These are phyloP conservation scores for Podospora didyma DNA, from an alignment of 495 filamentous ascomycete species.

Conservation along the genomic window DNA sequence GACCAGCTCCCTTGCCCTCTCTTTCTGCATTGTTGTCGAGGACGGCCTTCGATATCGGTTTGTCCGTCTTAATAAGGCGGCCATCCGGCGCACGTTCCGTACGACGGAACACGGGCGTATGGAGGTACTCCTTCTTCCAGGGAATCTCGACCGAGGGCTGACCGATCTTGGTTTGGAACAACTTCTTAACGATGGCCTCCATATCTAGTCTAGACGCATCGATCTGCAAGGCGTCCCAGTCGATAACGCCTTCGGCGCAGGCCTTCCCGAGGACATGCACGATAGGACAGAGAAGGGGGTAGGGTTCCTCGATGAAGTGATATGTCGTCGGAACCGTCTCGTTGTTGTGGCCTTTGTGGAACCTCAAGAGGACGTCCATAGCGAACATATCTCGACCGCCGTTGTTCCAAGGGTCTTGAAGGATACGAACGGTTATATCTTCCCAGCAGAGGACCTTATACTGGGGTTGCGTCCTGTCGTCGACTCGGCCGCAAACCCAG, in stretches of 20 bases:
- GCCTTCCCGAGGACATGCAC: conserved; percentile 3
- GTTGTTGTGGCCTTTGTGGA: conserved; percentile 2
- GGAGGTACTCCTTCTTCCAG: conserved; percentile 10
- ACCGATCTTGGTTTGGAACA: conserved; percentile 1
- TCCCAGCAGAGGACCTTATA: conserved; percentile 5
- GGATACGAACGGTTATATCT: conserved; percentile 1
- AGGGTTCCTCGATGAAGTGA: conserved; percentile 1
- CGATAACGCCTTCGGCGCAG: neutral
- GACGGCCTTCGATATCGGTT: conserved; percentile 1
- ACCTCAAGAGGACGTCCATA: neutral
- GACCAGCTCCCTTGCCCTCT: neutral
- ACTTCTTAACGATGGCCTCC: neutral
- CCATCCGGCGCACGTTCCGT: neutral
- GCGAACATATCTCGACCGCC: conserved; percentile 4
- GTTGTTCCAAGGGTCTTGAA: neutral
- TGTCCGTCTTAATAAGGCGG: neutral
- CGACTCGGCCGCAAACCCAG: neutral
- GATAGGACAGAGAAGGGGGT: conserved; percentile 7
- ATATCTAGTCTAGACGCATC: conserved; percentile 2
- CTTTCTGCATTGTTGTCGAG: conserved; percentile 1
- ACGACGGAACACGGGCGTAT: conserved; percentile 6
- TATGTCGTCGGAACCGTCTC: conserved; percentile 5
- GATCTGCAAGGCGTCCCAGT: conserved; percentile 3
- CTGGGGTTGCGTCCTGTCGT: neutral
- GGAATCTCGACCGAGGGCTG: conserved; percentile 2